phyloP scores from a whole-genome alignment of 1,284 basidiomycete species.

The Tilletia caries region DNA sequence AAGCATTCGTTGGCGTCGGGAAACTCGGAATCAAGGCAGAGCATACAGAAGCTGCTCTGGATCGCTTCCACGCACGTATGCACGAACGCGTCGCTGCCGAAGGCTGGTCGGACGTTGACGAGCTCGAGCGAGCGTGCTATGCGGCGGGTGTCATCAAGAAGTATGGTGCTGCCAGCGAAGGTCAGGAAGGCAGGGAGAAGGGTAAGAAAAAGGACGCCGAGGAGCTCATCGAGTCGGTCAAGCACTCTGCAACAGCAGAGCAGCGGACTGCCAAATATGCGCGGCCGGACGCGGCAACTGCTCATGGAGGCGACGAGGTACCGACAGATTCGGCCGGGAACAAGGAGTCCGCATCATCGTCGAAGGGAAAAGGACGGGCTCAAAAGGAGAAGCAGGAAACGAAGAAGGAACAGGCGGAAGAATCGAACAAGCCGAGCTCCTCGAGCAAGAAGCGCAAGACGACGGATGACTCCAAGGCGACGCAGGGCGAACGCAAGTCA shows the following conservation, averaged over 20 bases:
- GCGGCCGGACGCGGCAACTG: not conserved
- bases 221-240: not conserved
- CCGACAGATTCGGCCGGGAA: too few relatives aligned
- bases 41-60: not conserved
- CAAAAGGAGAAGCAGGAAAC: too few relatives aligned
- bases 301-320: not conserved
- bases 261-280: not conserved
- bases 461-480: not conserved
- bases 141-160: not conserved
- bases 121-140: constrained; percentile 5
- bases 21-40: not conserved
- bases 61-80: not conserved
- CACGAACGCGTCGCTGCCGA: not conserved
- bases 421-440: not conserved
- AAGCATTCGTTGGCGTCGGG: not conserved
- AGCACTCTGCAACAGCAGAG: not conserved
- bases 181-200: constrained; percentile 6
- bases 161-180: not conserved
- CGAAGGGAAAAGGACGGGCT: not conserved
- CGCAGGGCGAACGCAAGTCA: not conserved
- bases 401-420: not conserved
- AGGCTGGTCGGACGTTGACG: constrained; percentile 4
- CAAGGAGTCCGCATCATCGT: not conserved
- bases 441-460: not conserved
- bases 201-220: not conserved